Percentiles rank a stretch among this genome's conserved stretches.
These are phyloP conservation scores for Fonsecaea pedrosoi DNA, from an alignment of 2,329 filamentous ascomycete species.

Conservation along the genomic window DNA sequence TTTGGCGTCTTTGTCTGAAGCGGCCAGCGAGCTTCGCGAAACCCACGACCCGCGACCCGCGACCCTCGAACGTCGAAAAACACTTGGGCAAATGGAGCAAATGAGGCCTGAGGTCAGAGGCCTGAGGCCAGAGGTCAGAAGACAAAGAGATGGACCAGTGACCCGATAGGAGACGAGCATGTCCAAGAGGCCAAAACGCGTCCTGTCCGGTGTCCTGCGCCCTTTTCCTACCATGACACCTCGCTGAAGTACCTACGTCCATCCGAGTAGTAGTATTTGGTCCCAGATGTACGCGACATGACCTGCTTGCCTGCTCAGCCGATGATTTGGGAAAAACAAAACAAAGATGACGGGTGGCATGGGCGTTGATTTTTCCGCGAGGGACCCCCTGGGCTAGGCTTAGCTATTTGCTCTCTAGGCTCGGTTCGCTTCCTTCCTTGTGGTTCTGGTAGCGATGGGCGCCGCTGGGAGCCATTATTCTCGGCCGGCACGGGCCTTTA, in stretches of 20 bases:
- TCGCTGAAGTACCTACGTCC: not conserved
- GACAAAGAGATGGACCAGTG: slow-evolving; percentile 16
- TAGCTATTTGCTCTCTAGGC: slow-evolving; percentile 15
- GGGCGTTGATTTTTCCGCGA: not conserved
- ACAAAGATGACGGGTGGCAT: not conserved
- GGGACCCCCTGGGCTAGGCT: slow-evolving; percentile 4
- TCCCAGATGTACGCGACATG: slow-evolving; percentile 9
- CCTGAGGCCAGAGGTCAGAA: slow-evolving; percentile 8
- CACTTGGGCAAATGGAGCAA: not conserved
- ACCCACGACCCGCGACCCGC: not conserved
- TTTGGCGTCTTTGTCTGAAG: not conserved
- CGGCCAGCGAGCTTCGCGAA: not conserved
- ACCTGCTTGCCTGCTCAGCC: not conserved
- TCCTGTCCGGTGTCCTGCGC: not conserved
- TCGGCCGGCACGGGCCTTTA: slow-evolving; percentile 6
- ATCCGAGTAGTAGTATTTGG: not conserved
- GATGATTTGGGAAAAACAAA: not conserved
- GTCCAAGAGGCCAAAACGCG: not conserved
- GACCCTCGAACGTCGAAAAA: not conserved
- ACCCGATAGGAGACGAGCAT: not conserved
- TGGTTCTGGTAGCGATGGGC: slow-evolving; percentile 4
- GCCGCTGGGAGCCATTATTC: not conserved
- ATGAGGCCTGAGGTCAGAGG: not conserved
- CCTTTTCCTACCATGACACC: not conserved
- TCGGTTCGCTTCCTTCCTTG: slow-evolving; percentile 13